Evolutionary conservation across 179 eudicot genomes (phyloP), one percentile per base, ranked within the genome.

Genomic region (Spinacia oleracea): DNA sequence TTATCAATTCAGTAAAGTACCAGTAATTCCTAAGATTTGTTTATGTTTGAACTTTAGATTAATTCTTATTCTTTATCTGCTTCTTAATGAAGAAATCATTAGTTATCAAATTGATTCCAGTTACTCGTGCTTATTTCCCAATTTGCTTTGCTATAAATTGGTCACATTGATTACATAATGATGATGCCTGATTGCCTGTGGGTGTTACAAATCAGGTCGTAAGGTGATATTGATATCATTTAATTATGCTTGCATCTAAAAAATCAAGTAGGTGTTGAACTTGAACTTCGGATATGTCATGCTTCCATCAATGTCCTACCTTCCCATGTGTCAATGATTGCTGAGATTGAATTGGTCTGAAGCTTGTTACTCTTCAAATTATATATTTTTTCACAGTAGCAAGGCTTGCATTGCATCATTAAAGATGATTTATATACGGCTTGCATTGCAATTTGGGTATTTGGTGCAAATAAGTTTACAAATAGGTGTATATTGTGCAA

Each of bases 311-410:
- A 59, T 73, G 50, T 31, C 72, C 59, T 15, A 63, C 83, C 78
- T 84, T 77, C 66, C 77, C 86, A 80, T 74, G 79, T 77, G 86
- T 73, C 81, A 84, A 84, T 84, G 76, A 83, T 83, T 83, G 83
- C 21, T 73, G 51, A 48, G 56, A 27, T 66, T 59, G 9, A 70
- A 75, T 32, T 43, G 11, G 42, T 43, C 48, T 31, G 23, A 59
- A 70, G n/a, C 76, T 31, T 21, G 46, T 64, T 31, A 25, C 20
- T 35, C 50, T 35, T 62, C 63, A 60, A 14, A 72, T 50, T 77
- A 25, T 77, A 25, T 62, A 12, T 76, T 63, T 6, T 14, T 35
- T 8, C 48, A 31, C 9, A 38, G 53, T 71, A 74, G 72, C 70
- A 77, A 82, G 75, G 82, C 87, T 81, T 81, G 87, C 78, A 81